phyloP scores from a whole-genome alignment of 352 stramenopile species.

The Globisporangium emineosum region DNA sequence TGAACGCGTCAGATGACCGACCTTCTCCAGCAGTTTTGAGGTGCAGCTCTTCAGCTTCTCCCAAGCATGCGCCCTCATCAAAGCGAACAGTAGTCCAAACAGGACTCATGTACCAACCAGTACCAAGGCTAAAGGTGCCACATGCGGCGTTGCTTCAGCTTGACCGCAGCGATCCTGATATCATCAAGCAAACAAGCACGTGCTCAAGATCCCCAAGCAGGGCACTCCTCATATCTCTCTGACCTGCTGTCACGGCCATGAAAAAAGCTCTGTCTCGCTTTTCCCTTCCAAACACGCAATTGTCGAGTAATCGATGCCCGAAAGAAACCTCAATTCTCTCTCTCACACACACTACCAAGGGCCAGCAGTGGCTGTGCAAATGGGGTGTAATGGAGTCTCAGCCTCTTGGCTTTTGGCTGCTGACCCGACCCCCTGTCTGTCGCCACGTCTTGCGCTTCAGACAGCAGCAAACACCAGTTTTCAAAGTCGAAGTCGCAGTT shows the following conservation, averaged over 20 bases:
- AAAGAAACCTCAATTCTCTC: background rate
- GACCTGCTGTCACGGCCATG: too few relatives aligned
- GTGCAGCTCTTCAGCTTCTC: background rate
- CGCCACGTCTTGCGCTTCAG: background rate
- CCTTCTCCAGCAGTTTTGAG: too few relatives aligned
- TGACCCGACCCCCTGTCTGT: background rate
- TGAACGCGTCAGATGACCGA: background rate
- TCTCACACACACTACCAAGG: background rate
- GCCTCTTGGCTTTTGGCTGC: background rate
- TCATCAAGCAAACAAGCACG: background rate
- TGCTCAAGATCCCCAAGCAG: background rate
- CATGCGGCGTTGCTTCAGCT: too few relatives aligned
- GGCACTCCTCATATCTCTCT: too few relatives aligned
- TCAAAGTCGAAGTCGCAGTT: background rate
- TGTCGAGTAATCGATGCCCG: background rate
- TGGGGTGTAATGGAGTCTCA: background rate
- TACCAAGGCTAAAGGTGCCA: too few relatives aligned
- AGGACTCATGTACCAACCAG: too few relatives aligned
- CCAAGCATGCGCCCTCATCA: too few relatives aligned
- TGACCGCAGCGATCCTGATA: too few relatives aligned
- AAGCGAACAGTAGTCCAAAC: background rate
- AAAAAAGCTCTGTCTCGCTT: too few relatives aligned
- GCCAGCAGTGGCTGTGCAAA: too few relatives aligned
- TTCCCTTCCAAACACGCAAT: background rate
- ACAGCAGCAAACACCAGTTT: background rate